These are phyloP conservation scores for Ogataea pilisensis DNA, from an alignment of 805 yeast genomes.

Conservation along the genomic window DNA sequence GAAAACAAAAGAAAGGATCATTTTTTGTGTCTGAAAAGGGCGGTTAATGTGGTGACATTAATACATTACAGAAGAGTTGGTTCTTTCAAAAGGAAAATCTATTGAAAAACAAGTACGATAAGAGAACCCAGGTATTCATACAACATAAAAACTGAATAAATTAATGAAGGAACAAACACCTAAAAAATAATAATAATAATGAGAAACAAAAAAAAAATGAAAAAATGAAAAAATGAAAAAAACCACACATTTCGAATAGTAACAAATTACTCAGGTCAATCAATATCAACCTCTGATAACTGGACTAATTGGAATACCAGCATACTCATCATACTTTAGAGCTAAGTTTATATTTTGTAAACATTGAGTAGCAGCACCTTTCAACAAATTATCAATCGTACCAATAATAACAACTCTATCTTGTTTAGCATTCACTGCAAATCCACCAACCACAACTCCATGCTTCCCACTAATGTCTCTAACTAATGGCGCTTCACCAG, in stretches of 20 bases:
- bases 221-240: not conserved
- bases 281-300: slow-evolving; percentile 45
- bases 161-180: no score
- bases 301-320: slow-evolving; percentile 81
- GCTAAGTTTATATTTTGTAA: slow-evolving; percentile 92
- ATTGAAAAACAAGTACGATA: no score
- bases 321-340: slow-evolving; percentile 87
- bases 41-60: no score
- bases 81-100: no score
- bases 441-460: slow-evolving; percentile 93
- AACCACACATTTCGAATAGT: not conserved
- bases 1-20: no score
- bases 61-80: no score
- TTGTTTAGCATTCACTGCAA: slow-evolving; percentile 83
- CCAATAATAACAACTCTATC: slow-evolving; percentile 93
- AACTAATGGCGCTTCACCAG: slow-evolving; percentile 92
- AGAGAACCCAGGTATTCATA: no score
- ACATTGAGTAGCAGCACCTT: slow-evolving; percentile 99
- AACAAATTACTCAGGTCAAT: not conserved
- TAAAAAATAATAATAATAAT: no score
- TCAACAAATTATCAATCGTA: slow-evolving; percentile 90
- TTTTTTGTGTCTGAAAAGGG: no score
- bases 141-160: no score
- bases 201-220: no score
- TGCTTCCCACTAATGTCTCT: slow-evolving; percentile 90